Evolutionary conservation across 169 alveolate species (phyloP), one percentile per base, ranked within the genome.

Genomic region (Plasmodium billcollinsi): DNA sequence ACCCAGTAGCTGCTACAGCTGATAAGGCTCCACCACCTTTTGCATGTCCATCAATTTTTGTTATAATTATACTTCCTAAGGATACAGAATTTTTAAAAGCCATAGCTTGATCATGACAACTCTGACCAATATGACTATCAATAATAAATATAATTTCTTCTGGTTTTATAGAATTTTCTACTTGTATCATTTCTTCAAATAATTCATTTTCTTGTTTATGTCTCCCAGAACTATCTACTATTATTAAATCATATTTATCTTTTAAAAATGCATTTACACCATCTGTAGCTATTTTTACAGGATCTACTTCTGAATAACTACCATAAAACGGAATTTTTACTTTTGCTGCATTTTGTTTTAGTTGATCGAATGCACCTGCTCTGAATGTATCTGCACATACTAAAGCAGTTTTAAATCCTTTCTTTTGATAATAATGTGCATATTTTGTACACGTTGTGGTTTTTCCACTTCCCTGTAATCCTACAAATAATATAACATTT

Each of bases 21-120:
- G 99, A 97, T 14, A 99, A 94, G 0, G 99, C 99, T 12, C 99
- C 99, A n/a, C 99, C 99, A n/a, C 99, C 99, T 93, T 98, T 98
- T 1, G 99, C 99, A 74, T 99, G 99, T 49, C 99, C 99, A 93
- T 99, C 99, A n/a, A 99, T 95, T 91, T 99, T 99, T 20, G 99
- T 99, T 83, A 99, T 95, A 90, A 99, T 98, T 12, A 99, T 99
- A 85, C 99, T 95, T n/a, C 99, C 99, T 47, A 99, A 99, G 73
- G 95, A 96, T 39, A 98, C 99, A 8, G 99, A 98, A 21, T 96
- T 96, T 89, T 97, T 96, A 94, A 98, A 99, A 12, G 99, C 99
- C 75, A 94, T 69, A 1, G 99, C 99, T 93, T 99, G 99, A 69
- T 98, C 99, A 92, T 93, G 98, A 94, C 99, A 99, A 12, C 99